These are phyloP conservation scores for Cystobasidium onofrii DNA, from an alignment of 768 basidiomycete genomes.

Conservation along the genomic window DNA sequence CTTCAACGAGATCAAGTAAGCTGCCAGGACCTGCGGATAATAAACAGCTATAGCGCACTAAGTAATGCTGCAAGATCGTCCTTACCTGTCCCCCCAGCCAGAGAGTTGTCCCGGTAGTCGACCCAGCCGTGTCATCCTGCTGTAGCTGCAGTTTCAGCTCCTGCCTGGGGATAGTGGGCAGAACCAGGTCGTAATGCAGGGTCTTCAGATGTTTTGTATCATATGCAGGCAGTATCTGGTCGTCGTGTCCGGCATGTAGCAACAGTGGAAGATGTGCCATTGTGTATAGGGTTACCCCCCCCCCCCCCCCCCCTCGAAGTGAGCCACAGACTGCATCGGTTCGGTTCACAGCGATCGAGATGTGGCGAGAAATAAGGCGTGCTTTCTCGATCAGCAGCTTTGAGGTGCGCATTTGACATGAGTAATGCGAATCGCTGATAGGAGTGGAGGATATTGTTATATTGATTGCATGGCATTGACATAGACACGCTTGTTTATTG, in stretches of 20 bases:
- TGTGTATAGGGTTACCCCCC: no score
- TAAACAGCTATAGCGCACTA: neutral
- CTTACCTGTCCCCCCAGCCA: conserved; percentile 26
- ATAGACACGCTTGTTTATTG: no score
- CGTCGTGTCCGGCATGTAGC: neutral
- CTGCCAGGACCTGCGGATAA: conserved; percentile 2
- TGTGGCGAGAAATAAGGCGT: neutral
- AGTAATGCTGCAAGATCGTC: neutral
- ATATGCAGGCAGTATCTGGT: conserved; percentile 17
- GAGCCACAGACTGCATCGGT: no score
- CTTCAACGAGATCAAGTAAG: neutral
- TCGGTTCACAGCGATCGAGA: neutral
- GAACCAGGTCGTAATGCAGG: neutral
- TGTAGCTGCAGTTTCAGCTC: neutral
- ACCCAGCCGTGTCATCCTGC: neutral
- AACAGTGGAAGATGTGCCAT: neutral
- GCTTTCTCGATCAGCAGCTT: neutral
- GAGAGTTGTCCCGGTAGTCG: conserved; percentile 20
- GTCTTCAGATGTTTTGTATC: conserved; percentile 12
- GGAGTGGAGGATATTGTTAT: no score
- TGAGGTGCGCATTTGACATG: neutral
- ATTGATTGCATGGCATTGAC: no score
- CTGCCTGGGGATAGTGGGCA: neutral
- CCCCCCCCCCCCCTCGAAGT: no score
- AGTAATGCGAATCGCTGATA: neutral